These are phyloP conservation scores for Amesomyces nigricolor DNA, from an alignment of 2,329 filamentous ascomycete genomes.

Conservation along the genomic window DNA sequence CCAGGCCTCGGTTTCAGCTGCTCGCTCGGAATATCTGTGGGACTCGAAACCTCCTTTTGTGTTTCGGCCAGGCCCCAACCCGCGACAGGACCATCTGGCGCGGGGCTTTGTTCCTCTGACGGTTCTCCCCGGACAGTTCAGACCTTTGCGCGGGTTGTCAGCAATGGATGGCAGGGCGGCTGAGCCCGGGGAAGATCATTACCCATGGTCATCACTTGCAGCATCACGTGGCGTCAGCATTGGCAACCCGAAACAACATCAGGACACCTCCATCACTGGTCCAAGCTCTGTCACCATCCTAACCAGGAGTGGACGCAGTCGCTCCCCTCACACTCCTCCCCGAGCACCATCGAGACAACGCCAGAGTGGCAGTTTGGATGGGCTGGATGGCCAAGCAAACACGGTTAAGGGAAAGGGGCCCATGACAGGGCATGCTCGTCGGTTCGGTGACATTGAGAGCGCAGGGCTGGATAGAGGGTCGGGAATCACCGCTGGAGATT, in stretches of 20 bases:
- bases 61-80: background rate
- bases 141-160: slow-evolving; percentile 12
- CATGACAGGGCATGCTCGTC: slow-evolving; percentile 17
- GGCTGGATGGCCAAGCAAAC: background rate
- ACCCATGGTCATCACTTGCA: slow-evolving; percentile 16
- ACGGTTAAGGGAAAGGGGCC: slow-evolving; percentile 14
- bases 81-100: slow-evolving; percentile 8
- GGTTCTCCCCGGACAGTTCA: slow-evolving; percentile 12
- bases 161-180: slow-evolving; percentile 22
- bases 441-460: background rate
- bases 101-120: slow-evolving; percentile 14
- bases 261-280: slow-evolving; percentile 12
- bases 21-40: slow-evolving; percentile 2
- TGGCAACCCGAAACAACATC: slow-evolving; percentile 11
- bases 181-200: slow-evolving; percentile 20
- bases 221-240: slow-evolving; percentile 31
- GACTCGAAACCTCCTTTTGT: slow-evolving; percentile 1
- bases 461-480: background rate
- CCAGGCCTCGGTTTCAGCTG: background rate
- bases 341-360: slow-evolving; percentile 8
- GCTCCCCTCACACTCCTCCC: slow-evolving; percentile 12
- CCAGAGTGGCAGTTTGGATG: slow-evolving; percentile 19
- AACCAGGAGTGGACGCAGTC: slow-evolving; percentile 8
- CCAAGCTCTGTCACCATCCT: slow-evolving; percentile 6
- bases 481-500: background rate